Base-by-base conservation (phyloP, 1,284 basidiomycete genomes). In the Pisolithus thermaeus region DNA sequence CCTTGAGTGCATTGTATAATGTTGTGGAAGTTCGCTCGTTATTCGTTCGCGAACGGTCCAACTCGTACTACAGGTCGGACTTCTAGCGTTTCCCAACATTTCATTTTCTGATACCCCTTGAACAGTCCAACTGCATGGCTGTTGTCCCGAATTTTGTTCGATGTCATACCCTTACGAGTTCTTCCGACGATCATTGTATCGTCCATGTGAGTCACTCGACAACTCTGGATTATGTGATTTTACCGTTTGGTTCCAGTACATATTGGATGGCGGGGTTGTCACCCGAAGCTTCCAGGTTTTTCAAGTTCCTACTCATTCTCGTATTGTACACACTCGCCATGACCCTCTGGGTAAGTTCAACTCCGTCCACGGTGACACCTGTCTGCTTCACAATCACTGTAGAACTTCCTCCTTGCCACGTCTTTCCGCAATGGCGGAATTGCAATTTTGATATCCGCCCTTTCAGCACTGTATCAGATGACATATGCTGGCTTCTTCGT, bases 251-350 rank as follows among this genome's bases (percentile, higher is more conserved):
- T 32, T 32, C 2, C 52, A 89, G 87, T 50, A 87, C 85, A 14
- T 92, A 95, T 63, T 96, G 90, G 86, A 92, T 96, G 92, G 90
- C 92, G 12, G 92, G 93, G 8, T 78, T 96, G 1, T 78, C 87
- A 1, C 73, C 73, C 12, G 73, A 82, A 36, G 80, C 86, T 1
- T 76, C 81, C 0, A 73, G 81, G 58, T 92, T 85, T 73, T 91
- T 92, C 80, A 92, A 92, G 65, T 92, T 86, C 69, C 71, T 91
- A 16, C 78, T 92, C 57, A 81, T 91, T 51, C 72, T 91, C 11
- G 79, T 89, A 23, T 72, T 90, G 39, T 95, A 84, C 64, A 83
- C 84, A 0, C 74, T 95, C 14, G 82, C 77, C 28, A 90, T 92
- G 80, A 91, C 90, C 0, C 78, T 95, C 44, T 93, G 81, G 65